phyloP scores from a whole-genome alignment of 73 alveolate genomes.

The Uronychia setigera region DNA sequence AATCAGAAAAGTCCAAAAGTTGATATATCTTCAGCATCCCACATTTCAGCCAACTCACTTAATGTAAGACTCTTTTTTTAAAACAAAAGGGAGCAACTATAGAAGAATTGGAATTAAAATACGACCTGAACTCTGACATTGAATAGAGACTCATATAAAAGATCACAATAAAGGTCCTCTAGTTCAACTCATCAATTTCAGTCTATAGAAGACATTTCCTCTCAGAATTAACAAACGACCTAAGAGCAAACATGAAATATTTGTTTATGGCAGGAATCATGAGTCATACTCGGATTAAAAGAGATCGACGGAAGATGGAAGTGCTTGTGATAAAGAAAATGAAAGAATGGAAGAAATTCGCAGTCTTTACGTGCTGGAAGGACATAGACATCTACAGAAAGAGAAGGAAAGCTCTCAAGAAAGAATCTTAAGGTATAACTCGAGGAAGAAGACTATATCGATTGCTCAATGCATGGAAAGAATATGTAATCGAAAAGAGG shows the following conservation, averaged over 20 bases:
- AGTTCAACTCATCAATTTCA: neutral
- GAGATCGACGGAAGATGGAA: neutral
- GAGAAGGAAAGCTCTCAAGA: neutral
- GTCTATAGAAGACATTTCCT: neutral
- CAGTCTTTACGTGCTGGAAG: conserved; percentile 1
- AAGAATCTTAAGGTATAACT: neutral
- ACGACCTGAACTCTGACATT: neutral
- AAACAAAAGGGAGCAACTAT: conserved; percentile 4
- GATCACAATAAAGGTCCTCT: neutral
- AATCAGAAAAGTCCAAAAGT: too few relatives aligned
- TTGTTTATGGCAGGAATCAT: neutral
- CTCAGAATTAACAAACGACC: neutral
- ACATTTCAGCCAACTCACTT: too few relatives aligned
- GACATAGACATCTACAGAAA: neutral
- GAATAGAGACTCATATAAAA: neutral
- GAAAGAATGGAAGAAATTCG: neutral
- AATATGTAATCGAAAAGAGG: neutral
- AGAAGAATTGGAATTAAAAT: neutral
- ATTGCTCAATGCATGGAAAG: neutral
- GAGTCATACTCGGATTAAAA: neutral
- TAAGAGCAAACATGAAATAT: neutral
- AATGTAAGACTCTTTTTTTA: too few relatives aligned
- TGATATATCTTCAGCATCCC: too few relatives aligned
- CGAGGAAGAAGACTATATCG: neutral
- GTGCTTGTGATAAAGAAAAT: neutral